These are phyloP conservation scores for Basidiobolus meristosporus DNA, from an alignment of 371 early-diverging fungal species.

Conservation along the genomic window DNA sequence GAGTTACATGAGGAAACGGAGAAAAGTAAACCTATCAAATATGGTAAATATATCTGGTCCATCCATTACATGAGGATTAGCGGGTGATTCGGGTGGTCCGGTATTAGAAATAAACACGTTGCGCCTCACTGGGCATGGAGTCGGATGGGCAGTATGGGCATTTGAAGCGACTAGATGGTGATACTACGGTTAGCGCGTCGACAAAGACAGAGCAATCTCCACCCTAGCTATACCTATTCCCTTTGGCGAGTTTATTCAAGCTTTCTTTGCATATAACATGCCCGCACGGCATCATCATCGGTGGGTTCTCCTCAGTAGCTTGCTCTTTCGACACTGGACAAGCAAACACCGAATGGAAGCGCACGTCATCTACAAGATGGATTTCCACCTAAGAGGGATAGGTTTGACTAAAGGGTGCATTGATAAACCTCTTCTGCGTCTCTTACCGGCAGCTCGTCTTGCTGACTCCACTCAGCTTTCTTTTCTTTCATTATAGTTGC, in stretches of 20 bases:
- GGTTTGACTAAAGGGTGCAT: not conserved
- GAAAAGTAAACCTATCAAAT: no score
- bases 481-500: constrained; percentile 64
- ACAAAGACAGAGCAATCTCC: not conserved
- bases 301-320: constrained; percentile 85
- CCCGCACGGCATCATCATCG: constrained; percentile 95
- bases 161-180: constrained; percentile 6
- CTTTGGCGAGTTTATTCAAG: constrained; percentile 46
- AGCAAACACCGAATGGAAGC: constrained; percentile 91
- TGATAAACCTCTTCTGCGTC: not conserved
- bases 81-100: no score
- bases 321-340: constrained; percentile 96
- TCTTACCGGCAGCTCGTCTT: constrained; percentile 69
- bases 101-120: constrained; percentile 6
- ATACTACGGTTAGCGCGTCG: no score
- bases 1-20: no score
- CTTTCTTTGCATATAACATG: constrained; percentile 91
- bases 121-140: constrained; percentile 4
- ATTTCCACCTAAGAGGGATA: constrained; percentile 36
- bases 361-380: constrained; percentile 52
- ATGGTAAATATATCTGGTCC: no score
- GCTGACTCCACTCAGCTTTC: constrained; percentile 74
- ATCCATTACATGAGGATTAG: no score
- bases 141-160: constrained; percentile 11
- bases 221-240: not conserved